These are phyloP conservation scores for Aspergillus niger DNA, from an alignment of 2,329 filamentous ascomycete genomes.

Conservation along the genomic window DNA sequence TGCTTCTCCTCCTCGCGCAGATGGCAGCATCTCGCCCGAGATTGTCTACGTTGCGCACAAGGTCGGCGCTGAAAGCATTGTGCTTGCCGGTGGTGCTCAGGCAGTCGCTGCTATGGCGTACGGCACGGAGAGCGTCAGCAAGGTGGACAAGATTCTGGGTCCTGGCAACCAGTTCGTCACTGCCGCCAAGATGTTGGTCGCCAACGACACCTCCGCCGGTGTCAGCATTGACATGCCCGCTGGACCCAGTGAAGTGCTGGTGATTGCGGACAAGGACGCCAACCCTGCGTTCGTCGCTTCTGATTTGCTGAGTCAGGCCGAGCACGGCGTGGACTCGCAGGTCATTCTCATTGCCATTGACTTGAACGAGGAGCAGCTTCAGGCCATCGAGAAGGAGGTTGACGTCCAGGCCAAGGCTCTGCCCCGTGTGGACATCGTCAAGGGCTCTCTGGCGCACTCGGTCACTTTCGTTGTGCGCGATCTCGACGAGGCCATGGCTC, in stretches of 20 bases:
- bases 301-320: slow-evolving; percentile 90
- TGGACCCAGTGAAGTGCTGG: slow-evolving; percentile 94
- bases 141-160: slow-evolving; percentile 98
- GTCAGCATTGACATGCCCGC: slow-evolving; percentile 99
- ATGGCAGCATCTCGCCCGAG: slow-evolving; percentile 90
- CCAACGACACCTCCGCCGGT: slow-evolving; percentile 93
- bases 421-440: slow-evolving; percentile 89
- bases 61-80: slow-evolving; percentile 91
- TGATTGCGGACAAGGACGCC: slow-evolving; percentile 82
- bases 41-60: slow-evolving; percentile 98
- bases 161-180: slow-evolving; percentile 99
- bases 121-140: slow-evolving; percentile 88
- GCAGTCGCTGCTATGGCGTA: slow-evolving; percentile 97
- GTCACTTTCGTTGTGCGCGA: slow-evolving; percentile 77
- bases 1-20: slow-evolving; percentile 83
- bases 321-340: slow-evolving; percentile 95
- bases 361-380: slow-evolving; percentile 69
- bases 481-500: slow-evolving; percentile 71
- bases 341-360: slow-evolving; percentile 88
- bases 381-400: slow-evolving; percentile 87
- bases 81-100: slow-evolving; percentile 92
- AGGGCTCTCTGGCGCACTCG: slow-evolving; percentile 86
- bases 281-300: slow-evolving; percentile 95
- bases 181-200: slow-evolving; percentile 96
- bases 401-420: slow-evolving; percentile 83